Percentiles rank a stretch among this genome's conserved stretches.
Conservation (phyloP, 306 rosid genomes). For the Calophaca sinica region DNA sequence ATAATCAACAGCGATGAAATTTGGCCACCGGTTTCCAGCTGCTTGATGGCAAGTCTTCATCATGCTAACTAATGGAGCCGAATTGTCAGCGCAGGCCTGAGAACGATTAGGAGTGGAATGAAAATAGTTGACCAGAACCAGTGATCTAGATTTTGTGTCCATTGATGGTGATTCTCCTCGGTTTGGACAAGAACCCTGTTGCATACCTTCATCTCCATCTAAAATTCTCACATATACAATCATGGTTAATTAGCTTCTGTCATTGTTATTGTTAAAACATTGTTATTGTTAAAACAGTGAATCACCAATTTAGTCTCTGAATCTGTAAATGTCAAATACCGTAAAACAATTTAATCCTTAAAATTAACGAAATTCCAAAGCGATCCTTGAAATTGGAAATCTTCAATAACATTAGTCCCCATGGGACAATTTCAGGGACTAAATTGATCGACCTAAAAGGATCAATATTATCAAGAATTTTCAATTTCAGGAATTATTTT, state of each 20-base stretch:
- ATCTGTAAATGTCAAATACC: no score
- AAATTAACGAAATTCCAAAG: no score
- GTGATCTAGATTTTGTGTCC: conserved; percentile 64
- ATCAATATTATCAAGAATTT: no score
- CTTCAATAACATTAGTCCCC: no score
- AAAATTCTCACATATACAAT: conserved; percentile 44
- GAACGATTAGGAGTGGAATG: conserved; percentile 66
- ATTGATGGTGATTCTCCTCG: conserved; percentile 77
- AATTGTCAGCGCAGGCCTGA: conserved; percentile 71
- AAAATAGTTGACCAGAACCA: conserved; percentile 77
- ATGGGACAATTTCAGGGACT: no score
- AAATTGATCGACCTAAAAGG: no score
- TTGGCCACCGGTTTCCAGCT: conserved; percentile 83
- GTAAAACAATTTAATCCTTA: no score
- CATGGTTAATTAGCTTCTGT: background rate
- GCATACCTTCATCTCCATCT: conserved; percentile 92
- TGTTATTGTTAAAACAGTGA: no score
- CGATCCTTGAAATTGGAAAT: no score
- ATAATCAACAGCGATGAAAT: conserved; percentile 93
- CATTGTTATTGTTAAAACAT: background rate
- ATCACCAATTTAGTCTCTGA: no score
- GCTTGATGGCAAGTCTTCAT: conserved; percentile 71
- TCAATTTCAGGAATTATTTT: no score
- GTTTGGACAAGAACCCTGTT: conserved; percentile 69
- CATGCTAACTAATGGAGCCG: conserved; percentile 67